These are phyloP conservation scores for Fusarium neocosmosporiellum DNA, from an alignment of 2,329 filamentous ascomycete species.

Conservation along the genomic window DNA sequence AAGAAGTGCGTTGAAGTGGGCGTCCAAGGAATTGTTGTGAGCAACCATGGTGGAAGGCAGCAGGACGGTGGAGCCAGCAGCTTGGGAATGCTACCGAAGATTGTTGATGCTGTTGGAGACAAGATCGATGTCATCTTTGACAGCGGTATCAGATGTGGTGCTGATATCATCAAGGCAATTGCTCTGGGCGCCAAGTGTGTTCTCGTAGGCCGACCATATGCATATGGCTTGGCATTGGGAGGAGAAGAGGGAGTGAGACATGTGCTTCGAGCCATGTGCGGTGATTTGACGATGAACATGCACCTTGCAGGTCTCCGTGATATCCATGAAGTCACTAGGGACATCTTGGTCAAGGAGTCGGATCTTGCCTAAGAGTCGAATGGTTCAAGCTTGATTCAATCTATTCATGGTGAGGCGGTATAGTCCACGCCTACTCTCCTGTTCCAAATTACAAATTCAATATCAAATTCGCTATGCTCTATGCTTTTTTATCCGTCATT, in stretches of 20 bases:
- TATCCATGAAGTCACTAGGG: constrained; percentile 9
- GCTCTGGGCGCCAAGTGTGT: constrained; percentile 27
- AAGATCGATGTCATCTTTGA: constrained; percentile 17
- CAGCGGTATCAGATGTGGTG: constrained; percentile 19
- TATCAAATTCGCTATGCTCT: neutral
- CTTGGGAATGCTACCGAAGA: constrained; percentile 17
- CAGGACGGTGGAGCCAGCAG: constrained; percentile 30
- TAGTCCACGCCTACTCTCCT: neutral
- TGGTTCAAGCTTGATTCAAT: neutral
- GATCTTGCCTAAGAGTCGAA: neutral
- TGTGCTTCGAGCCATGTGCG: constrained; percentile 17
- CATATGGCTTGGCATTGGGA: constrained; percentile 19
- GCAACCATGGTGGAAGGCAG: constrained; percentile 26
- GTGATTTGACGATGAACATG: constrained; percentile 33
- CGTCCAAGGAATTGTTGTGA: constrained; percentile 27
- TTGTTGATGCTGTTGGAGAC: constrained; percentile 15
- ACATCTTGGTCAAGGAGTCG: neutral
- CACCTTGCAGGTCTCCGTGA: constrained; percentile 25
- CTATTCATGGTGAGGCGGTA: neutral
- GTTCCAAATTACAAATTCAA: neutral
- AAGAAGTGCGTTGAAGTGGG: constrained; percentile 22
- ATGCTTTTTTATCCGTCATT: neutral
- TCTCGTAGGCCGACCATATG: constrained; percentile 16
- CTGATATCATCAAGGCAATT: constrained; percentile 25
- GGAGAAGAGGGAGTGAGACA: constrained; percentile 21